Percentiles rank a stretch among this genome's conserved stretches.
Evolutionary conservation across 139 green algal genomes (phyloP).

Genomic region (Chlorella sp.): DNA sequence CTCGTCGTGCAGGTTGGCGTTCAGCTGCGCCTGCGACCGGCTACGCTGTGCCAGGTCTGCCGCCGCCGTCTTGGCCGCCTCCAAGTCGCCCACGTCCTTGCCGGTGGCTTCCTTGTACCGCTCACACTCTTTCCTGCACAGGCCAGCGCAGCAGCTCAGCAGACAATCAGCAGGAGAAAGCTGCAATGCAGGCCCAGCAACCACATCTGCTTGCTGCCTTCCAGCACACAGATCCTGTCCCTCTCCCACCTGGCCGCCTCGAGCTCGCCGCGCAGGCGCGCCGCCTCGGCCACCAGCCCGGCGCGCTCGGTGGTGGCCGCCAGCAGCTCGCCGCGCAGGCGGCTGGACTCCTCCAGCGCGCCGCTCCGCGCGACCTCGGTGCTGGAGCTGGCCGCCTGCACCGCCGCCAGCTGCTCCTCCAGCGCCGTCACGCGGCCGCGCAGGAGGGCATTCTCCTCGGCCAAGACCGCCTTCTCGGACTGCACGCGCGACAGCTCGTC

Average conservation of each 20-base stretch:
- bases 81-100: constrained; percentile 48
- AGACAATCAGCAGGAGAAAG: background rate
- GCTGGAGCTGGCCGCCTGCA: constrained; percentile 10
- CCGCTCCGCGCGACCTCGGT: constrained; percentile 12
- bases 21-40: constrained; percentile 38
- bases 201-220: background rate
- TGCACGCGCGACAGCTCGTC: constrained; percentile 8
- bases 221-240: background rate
- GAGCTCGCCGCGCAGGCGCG: constrained; percentile 24
- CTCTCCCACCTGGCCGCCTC: constrained; percentile 15
- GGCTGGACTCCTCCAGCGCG: constrained; percentile 30
- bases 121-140: constrained; percentile 26
- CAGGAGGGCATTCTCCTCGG: constrained; percentile 25
- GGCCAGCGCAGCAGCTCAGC: too few species aligned
- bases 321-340: constrained; percentile 33
- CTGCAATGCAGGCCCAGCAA: background rate
- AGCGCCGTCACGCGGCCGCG: constrained; percentile 21
- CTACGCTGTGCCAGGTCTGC: background rate
- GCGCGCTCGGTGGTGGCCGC: constrained; percentile 14
- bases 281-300: background rate
- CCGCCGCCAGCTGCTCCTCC: constrained; percentile 9
- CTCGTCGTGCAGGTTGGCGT: constrained; percentile 40
- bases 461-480: constrained; percentile 26
- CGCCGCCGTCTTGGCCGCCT: constrained; percentile 34
- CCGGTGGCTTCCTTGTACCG: constrained; percentile 46